A percentile compares a stretch with the other conserved stretches of the same genome.
Conservation (phyloP, 176 grass and related monocot genomes). For the Luzula sylvatica region DNA sequence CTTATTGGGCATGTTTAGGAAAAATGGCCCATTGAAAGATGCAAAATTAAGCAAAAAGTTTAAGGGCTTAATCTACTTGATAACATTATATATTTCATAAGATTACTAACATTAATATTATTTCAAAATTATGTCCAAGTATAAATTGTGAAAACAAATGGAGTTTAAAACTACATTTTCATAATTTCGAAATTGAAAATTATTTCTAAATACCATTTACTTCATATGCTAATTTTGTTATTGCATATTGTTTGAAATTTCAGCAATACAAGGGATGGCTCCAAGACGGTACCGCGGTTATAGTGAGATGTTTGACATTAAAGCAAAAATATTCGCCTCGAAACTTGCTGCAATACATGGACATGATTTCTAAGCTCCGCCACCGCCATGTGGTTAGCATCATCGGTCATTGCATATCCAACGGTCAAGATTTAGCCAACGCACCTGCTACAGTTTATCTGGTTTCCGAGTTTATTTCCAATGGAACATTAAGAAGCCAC, state of each 20-base stretch:
- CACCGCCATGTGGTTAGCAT: slow-evolving; percentile 86
- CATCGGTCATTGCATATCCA: slow-evolving; percentile 58
- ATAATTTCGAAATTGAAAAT: no score
- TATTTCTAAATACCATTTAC: no score
- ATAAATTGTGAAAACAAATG: no score
- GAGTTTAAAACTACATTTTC: no score
- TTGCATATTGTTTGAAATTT: background rate
- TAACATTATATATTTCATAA: no score
- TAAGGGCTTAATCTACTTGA: no score
- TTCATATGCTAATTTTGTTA: no score
- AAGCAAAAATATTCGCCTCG: slow-evolving; percentile 62
- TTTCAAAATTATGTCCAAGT: no score
- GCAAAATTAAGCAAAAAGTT: no score
- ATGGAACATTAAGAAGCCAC: slow-evolving; percentile 71
- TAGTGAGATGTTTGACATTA: slow-evolving; percentile 52
- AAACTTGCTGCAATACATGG: slow-evolving; percentile 58
- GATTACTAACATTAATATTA: no score
- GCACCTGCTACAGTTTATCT: slow-evolving; percentile 37
- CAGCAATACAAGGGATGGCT: slow-evolving; percentile 61
- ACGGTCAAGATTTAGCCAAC: slow-evolving; percentile 32
- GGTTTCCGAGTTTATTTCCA: slow-evolving; percentile 47
- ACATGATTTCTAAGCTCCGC: slow-evolving; percentile 58
- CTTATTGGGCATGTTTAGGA: background rate
- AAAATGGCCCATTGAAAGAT: background rate
- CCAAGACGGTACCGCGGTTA: slow-evolving; percentile 53